Evolutionary conservation across 805 yeast genomes (phyloP).

Genomic region (Candida glaebosa): DNA sequence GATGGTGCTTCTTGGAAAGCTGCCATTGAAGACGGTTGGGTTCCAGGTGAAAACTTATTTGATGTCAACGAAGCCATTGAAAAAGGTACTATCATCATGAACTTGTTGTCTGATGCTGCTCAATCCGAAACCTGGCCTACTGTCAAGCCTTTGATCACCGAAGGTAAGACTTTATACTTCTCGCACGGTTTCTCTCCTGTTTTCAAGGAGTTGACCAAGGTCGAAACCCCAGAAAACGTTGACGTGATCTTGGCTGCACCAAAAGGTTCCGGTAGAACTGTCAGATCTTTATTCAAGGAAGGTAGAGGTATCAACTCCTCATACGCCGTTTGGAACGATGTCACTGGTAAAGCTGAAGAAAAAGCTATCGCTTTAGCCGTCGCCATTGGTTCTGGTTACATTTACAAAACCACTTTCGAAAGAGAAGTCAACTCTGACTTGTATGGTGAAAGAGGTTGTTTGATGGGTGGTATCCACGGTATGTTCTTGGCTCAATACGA

Average conservation of each 20-base stretch:
- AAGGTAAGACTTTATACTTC: conserved; percentile 97
- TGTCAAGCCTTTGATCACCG: conserved; percentile 86
- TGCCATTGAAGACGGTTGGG: conserved; percentile 99
- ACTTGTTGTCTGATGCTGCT: conserved; percentile 98
- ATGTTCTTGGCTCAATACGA: conserved; percentile 99
- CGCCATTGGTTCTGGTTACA: conserved; percentile 99
- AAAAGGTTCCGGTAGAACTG: conserved; percentile 99
- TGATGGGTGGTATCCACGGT: conserved; percentile 99
- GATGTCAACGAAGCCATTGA: conserved; percentile 89
- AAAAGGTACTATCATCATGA: conserved; percentile 94
- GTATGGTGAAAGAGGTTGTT: conserved; percentile 99
- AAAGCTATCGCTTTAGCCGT: conserved; percentile 97
- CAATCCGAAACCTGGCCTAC: conserved; percentile 97
- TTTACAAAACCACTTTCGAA: conserved; percentile 98
- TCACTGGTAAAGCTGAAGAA: conserved; percentile 98
- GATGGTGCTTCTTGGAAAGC: conserved; percentile 99
- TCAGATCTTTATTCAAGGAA: conserved; percentile 98
- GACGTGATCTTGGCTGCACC: conserved; percentile 99
- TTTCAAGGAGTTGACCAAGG: conserved; percentile 95
- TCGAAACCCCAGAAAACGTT: conserved; percentile 89
- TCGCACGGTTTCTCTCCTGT: conserved; percentile 99
- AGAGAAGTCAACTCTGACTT: conserved; percentile 98
- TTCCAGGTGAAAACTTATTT: conserved; percentile 97
- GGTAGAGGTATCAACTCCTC: conserved; percentile 99
- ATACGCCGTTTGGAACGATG: conserved; percentile 99